Evolutionary conservation across 129 eudicot genomes (phyloP), one percentile per base, ranked within the genome.

Genomic region (Centaurea solstitialis): DNA sequence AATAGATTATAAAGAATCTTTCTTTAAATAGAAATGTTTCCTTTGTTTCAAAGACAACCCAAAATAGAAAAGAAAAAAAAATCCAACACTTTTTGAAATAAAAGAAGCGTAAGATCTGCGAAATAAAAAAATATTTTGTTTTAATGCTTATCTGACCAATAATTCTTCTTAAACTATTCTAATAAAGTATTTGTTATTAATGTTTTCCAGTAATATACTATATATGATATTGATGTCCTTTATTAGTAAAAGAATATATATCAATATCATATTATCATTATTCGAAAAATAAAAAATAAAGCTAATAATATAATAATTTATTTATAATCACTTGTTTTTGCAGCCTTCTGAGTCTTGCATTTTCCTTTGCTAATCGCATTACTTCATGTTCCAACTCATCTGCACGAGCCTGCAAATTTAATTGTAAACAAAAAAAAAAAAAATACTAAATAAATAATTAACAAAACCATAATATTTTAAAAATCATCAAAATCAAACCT

Each of bases 341-440:
- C 57, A 74, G 80, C 72, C 83, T 75, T 70, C 80, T 81, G 70
- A 89, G 88, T 72, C 37, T 82, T 4, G 87, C 93, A 87, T 89
- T 89, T 72, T 89, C 93, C 78, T 76, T 75, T 21, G 68, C 74
- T 82, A 89, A 70, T 41, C 86, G 77, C 47, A 30, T 64, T 22
- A 78, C 80, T 73, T 89, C 83, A n/a, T 6, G 70, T 50, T 89
- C 90, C 85, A 89, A 66, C 74, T 82, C 87, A 73, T 79, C 61
- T 18, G 87, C 83, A 10, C 87, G 85, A 21, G 90, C 89, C 89
- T 89, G 79, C 12, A 82, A 82, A 38, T 80, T 38, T 62, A 12
- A 17, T 47, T 70, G 33, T 17, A 61, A 59, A 18, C 2, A 61
- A 62, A n/a, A 0, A 24, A 61, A 59, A 18, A 0, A 61, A 62